Evolutionary conservation across 1,139 yeast genomes (phyloP).

Genomic region (Geotrichum aggregatum): DNA sequence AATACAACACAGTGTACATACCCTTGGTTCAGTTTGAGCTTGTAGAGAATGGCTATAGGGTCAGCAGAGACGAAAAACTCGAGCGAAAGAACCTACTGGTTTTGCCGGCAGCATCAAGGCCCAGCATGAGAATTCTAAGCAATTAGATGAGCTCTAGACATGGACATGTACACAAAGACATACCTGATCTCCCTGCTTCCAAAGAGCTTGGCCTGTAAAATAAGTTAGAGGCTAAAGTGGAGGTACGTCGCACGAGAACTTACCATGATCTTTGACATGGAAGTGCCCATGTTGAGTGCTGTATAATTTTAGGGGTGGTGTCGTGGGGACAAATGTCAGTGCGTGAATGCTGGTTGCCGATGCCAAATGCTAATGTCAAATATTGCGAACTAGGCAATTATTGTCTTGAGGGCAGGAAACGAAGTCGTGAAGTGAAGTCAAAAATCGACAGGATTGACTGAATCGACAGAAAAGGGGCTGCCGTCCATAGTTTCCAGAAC

Average conservation of each 20-base stretch:
- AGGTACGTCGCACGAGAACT: slow-evolving; percentile 22
- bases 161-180: neutral
- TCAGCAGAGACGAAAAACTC: neutral
- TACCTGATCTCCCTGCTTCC: slow-evolving; percentile 43
- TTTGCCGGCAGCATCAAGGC: slow-evolving; percentile 89
- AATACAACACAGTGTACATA: slow-evolving; percentile 22
- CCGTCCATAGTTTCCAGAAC: no score
- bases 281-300: slow-evolving; percentile 43
- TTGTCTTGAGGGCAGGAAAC: no score
- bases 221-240: neutral
- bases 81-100: slow-evolving; percentile 50
- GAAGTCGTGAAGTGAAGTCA: no score
- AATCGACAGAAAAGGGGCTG: no score
- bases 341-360: no score
- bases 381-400: no score
- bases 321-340: no score
- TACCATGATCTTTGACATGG: slow-evolving; percentile 47
- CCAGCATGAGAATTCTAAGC: slow-evolving; percentile 76
- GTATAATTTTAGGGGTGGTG: no score
- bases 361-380: no score
- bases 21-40: slow-evolving; percentile 68
- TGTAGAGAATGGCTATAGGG: slow-evolving; percentile 53
- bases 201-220: slow-evolving; percentile 43
- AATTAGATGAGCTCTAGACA: neutral
- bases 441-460: no score